Conservation (phyloP, 805 yeast genomes). For the Lipomyces spencermartinsiae region DNA sequence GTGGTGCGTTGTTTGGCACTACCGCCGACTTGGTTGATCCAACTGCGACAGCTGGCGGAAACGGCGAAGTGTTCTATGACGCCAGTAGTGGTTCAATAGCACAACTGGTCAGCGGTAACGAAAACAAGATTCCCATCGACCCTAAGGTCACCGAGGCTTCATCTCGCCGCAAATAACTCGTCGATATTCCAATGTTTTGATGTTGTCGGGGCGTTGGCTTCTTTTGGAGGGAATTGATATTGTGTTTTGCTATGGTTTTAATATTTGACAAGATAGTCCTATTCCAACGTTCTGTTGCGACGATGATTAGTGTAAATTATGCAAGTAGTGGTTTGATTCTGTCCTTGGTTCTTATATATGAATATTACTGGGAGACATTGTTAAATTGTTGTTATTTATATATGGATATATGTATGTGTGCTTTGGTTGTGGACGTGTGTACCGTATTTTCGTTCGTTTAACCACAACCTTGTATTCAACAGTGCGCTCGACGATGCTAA, state of each 20-base stretch:
- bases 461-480: neutral
- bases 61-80: conserved; percentile 27
- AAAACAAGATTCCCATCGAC: conserved; percentile 33
- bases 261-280: neutral
- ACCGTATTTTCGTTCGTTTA: neutral
- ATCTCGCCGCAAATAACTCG: conserved; percentile 31
- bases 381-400: conserved; percentile 2
- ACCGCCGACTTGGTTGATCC: conserved; percentile 32
- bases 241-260: neutral
- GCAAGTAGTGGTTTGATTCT: neutral
- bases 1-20: conserved; percentile 20
- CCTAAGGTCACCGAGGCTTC: conserved; percentile 36
- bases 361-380: neutral
- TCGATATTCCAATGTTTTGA: conserved; percentile 1
- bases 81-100: conserved; percentile 11
- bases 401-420: conserved; percentile 1
- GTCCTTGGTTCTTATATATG: conserved; percentile 4
- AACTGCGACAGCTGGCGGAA: conserved; percentile 9
- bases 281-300: neutral
- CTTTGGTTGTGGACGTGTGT: neutral
- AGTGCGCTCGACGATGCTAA: neutral
- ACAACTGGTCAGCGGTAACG: conserved; percentile 24
- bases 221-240: neutral
- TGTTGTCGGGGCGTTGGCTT: neutral
- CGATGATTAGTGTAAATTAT: conserved; percentile 9